These are phyloP conservation scores for Neonothopanus nambi DNA, from an alignment of 1,284 basidiomycete species.

Conservation along the genomic window DNA sequence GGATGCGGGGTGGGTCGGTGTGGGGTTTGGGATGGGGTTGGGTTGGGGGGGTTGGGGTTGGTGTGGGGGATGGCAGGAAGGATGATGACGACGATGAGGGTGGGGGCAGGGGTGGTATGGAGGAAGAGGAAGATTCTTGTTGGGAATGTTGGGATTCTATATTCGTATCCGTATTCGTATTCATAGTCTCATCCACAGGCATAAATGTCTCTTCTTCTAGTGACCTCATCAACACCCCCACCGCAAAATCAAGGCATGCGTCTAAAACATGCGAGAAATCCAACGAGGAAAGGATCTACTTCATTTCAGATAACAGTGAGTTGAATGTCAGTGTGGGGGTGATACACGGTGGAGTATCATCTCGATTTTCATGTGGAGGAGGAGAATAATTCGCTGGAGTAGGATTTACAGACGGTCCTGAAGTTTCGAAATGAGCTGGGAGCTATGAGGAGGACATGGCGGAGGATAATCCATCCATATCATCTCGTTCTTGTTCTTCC, in stretches of 20 bases:
- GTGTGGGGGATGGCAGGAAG: too few species aligned
- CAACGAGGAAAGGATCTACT: conserved; percentile 58
- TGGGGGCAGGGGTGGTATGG: too few species aligned
- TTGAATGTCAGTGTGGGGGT: conserved; percentile 55
- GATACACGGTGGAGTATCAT: conserved; percentile 22
- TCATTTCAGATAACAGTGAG: conserved; percentile 69
- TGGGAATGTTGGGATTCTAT: too few species aligned
- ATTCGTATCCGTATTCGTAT: too few species aligned
- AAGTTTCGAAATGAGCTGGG: neutral
- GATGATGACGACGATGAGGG: too few species aligned
- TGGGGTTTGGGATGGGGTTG: neutral
- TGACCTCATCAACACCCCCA: conserved; percentile 38
- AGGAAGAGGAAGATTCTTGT: too few species aligned
- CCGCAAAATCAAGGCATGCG: conserved; percentile 67
- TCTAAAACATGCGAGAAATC: conserved; percentile 74
- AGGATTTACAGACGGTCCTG: too few species aligned
- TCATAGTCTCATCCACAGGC: conserved; percentile 28
- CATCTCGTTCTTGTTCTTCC: neutral
- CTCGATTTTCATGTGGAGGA: neutral
- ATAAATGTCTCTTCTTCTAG: conserved; percentile 19
- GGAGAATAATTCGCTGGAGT: neutral
- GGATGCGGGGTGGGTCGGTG: conserved; percentile 39
- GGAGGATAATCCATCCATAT: conserved; percentile 2
- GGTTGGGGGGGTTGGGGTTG: too few species aligned
- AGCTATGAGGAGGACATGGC: neutral